A percentile compares a stretch with the other conserved stretches of the same genome.
Evolutionary conservation across 257 asterid species (phyloP).

Genomic region (Fraxinus pennsylvanica): DNA sequence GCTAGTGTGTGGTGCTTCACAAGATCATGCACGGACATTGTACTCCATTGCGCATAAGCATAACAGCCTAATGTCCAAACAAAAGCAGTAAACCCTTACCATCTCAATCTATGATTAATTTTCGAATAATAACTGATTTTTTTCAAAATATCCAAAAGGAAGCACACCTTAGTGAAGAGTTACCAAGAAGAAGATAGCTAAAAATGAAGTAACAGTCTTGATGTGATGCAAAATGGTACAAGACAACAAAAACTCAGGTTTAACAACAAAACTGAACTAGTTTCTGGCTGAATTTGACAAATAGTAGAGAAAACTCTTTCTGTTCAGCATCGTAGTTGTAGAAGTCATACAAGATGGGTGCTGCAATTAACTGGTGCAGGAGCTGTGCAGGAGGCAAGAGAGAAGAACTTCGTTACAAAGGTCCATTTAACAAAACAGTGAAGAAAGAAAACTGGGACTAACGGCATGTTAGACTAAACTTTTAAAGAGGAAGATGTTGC

Average conservation of each 20-base stretch:
- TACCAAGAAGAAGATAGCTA: conserved; percentile 1
- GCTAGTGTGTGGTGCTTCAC: too few relatives aligned
- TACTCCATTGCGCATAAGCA: background rate
- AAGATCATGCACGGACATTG: too few relatives aligned
- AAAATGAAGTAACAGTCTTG: conserved; percentile 20
- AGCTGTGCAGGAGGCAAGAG: conserved; percentile 41
- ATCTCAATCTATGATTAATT: conserved; percentile 4
- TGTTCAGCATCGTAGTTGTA: conserved; percentile 83
- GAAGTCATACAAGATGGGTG: conserved; percentile 85
- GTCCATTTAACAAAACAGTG: background rate
- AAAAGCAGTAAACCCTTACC: background rate
- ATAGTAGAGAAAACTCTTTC: conserved; percentile 67
- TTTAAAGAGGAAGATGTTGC: background rate
- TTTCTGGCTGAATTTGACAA: conserved; percentile 72
- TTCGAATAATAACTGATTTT: conserved; percentile 2
- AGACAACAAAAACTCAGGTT: conserved; percentile 33
- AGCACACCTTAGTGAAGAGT: conserved; percentile 11
- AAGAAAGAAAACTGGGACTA: background rate
- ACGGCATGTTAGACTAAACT: background rate
- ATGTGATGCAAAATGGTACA: conserved; percentile 27
- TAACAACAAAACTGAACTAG: conserved; percentile 27
- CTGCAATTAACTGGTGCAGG: conserved; percentile 68
- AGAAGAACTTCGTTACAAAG: conserved; percentile 12
- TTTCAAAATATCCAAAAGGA: background rate
- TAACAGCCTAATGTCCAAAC: background rate